Conservation (phyloP, 108 stramenopile species). For the Nitzschia inconspicua region DNA sequence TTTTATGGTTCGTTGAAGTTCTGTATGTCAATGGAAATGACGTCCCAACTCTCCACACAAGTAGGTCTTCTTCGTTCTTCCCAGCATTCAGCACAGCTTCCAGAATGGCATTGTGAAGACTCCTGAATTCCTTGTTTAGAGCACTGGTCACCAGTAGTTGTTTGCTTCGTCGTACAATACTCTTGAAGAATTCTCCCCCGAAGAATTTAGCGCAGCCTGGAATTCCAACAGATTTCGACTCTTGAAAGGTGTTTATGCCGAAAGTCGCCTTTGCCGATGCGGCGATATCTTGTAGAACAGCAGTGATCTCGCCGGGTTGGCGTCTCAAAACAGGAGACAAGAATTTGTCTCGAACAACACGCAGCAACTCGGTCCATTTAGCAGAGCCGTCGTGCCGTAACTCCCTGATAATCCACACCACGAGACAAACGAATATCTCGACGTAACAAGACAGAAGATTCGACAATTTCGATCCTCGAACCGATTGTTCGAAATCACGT, state of each 20-base stretch:
- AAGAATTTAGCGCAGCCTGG: constrained; percentile 17
- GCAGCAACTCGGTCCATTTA: constrained; percentile 10
- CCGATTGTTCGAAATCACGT: background rate
- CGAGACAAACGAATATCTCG: constrained; percentile 19
- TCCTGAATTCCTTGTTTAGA: background rate
- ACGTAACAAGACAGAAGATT: constrained; percentile 17
- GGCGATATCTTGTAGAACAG: constrained; percentile 15
- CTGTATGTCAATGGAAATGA: background rate
- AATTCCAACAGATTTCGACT: background rate
- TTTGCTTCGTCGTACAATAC: constrained; percentile 10
- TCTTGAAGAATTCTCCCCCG: background rate
- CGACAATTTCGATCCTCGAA: constrained; percentile 5
- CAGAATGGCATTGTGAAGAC: constrained; percentile 16
- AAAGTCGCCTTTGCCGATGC: background rate
- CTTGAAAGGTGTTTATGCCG: too few relatives aligned
- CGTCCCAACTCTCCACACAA: constrained; percentile 8
- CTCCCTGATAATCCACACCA: constrained; percentile 20
- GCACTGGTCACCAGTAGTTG: background rate
- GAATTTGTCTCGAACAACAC: constrained; percentile 14
- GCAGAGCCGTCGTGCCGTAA: background rate
- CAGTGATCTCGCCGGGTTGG: constrained; percentile 7
- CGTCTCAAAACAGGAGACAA: constrained; percentile 20
- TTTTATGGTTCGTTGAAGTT: background rate
- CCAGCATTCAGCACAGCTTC: constrained; percentile 2
- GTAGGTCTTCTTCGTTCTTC: background rate